Evolutionary conservation across 2,329 filamentous ascomycete species (phyloP).

Genomic region (Hypoxylon sp.): DNA sequence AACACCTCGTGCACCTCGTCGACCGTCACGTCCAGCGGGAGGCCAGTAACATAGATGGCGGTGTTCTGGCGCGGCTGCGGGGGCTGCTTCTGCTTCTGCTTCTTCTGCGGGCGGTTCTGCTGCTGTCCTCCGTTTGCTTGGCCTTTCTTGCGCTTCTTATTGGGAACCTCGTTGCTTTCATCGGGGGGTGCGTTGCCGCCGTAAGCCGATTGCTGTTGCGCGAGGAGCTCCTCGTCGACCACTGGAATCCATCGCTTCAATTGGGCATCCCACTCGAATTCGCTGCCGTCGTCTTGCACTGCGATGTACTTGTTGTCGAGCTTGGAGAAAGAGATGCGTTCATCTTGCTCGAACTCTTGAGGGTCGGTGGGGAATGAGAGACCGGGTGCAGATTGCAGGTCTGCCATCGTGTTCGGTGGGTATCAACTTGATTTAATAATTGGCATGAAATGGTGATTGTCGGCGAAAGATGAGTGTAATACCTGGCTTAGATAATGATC

Average conservation of each 20-base stretch:
- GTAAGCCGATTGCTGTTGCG: constrained; percentile 53
- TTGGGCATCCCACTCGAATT: constrained; percentile 83
- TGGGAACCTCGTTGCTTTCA: constrained; percentile 47
- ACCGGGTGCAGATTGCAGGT: constrained; percentile 44
- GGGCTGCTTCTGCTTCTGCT: constrained; percentile 63
- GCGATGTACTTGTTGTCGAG: constrained; percentile 85
- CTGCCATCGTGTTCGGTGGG: constrained; percentile 40
- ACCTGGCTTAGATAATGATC: constrained; percentile 7
- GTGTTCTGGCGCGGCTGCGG: constrained; percentile 78
- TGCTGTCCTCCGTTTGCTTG: constrained; percentile 47
- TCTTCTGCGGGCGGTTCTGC: constrained; percentile 58
- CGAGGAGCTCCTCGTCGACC: constrained; percentile 58
- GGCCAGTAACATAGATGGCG: constrained; percentile 90
- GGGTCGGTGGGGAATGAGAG: constrained; percentile 69
- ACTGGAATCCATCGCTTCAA: constrained; percentile 81
- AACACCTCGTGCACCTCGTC: constrained; percentile 88
- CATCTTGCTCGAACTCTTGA: constrained; percentile 79
- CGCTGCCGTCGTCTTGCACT: constrained; percentile 85
- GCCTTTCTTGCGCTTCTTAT: constrained; percentile 58
- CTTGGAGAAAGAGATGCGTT: constrained; percentile 89
- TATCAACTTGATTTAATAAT: constrained; percentile 1
- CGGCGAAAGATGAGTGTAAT: not conserved
- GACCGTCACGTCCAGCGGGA: constrained; percentile 82
- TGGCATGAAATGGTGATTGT: not conserved
- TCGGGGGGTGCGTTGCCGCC: constrained; percentile 54